A percentile compares a stretch with the other conserved stretches of the same genome.
These are phyloP conservation scores for Colletotrichum chlorophyti DNA, from an alignment of 2,329 filamentous ascomycete species.

Conservation along the genomic window DNA sequence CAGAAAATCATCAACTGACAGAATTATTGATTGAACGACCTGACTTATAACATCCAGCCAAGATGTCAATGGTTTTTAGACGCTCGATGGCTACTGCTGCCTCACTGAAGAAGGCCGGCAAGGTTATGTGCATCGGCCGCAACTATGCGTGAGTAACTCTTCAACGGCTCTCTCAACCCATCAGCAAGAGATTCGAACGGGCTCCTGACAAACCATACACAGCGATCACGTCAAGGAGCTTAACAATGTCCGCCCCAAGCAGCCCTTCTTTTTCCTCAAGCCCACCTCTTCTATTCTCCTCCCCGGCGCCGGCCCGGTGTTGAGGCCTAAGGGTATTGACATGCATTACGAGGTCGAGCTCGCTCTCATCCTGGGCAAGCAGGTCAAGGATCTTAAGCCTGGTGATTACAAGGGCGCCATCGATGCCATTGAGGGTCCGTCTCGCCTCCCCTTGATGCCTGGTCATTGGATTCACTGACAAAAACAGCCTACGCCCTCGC, in stretches of 20 bases:
- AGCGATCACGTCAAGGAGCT: slow-evolving; percentile 95
- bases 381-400: slow-evolving; percentile 75
- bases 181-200: slow-evolving; percentile 35
- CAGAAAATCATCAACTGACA: not conserved
- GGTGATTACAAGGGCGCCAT: slow-evolving; percentile 78
- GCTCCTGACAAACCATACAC: slow-evolving; percentile 28
- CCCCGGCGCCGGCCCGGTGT: slow-evolving; percentile 78
- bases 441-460: not conserved
- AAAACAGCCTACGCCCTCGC: slow-evolving; percentile 79
- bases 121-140: slow-evolving; percentile 92
- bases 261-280: slow-evolving; percentile 99
- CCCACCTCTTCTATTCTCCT: slow-evolving; percentile 85
- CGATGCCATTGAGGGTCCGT: slow-evolving; percentile 79
- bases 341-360: slow-evolving; percentile 97
- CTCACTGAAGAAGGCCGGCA: slow-evolving; percentile 62
- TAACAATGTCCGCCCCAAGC: slow-evolving; percentile 84
- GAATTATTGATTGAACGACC: not conserved
- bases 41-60: not conserved
- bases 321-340: slow-evolving; percentile 82
- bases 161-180: slow-evolving; percentile 25
- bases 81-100: slow-evolving; percentile 50
- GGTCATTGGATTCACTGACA: slow-evolving; percentile 8
- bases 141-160: slow-evolving; percentile 82
- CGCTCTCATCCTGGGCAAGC: slow-evolving; percentile 85
- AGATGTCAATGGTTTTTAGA: slow-evolving; percentile 42